Base-by-base conservation (phyloP, 1,284 basidiomycete genomes). In the Malassezia globosa region DNA sequence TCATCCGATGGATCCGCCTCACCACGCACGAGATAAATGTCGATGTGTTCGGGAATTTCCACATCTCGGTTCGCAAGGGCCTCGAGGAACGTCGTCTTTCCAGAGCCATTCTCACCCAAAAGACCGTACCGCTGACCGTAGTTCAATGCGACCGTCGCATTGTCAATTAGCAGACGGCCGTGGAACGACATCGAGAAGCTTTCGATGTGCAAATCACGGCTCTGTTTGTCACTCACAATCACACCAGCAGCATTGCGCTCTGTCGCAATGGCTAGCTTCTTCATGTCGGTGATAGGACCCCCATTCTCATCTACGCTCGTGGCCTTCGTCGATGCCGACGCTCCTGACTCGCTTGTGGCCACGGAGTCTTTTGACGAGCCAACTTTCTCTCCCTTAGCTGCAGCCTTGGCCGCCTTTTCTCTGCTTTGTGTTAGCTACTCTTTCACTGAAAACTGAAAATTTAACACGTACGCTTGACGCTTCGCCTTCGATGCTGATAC, bases 201-300 rank as follows among this genome's bases (percentile, higher is more conserved):
- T 72, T 95, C 88, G 63, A 97, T 92, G 77, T 96, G 95, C 78
- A 97, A 84, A 76, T 97, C 92, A 57, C 92, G 83, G 49, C 82
- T 80, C 75, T 95, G 89, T 48, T 78, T 74, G 76, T 97, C 94
- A 38, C 88, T 95, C 40, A 86, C 83, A 34, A 97, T 78, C 18
- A 95, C 90, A 67, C 94, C 92, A 24, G 66, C 64, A 18, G 66
- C 66, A 40, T 66, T 71, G 18, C 66, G 57, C 48, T 71, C 66
- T 26, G 66, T 71, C 25, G 66, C 63, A 31, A 71, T 41, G 31
- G 57, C 60, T 23, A 71, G 61, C 59, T 66, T 64, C 59, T 71
- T 71, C 63, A 69, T 68, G 54, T 71, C 59, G 49, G 63, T 66
- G 46, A 66, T 53, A 25, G 64, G 61, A 16, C 44, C 50, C 4